phyloP scores from a whole-genome alignment of 768 basidiomycete genomes.

The Rhodotorula babjevae region DNA sequence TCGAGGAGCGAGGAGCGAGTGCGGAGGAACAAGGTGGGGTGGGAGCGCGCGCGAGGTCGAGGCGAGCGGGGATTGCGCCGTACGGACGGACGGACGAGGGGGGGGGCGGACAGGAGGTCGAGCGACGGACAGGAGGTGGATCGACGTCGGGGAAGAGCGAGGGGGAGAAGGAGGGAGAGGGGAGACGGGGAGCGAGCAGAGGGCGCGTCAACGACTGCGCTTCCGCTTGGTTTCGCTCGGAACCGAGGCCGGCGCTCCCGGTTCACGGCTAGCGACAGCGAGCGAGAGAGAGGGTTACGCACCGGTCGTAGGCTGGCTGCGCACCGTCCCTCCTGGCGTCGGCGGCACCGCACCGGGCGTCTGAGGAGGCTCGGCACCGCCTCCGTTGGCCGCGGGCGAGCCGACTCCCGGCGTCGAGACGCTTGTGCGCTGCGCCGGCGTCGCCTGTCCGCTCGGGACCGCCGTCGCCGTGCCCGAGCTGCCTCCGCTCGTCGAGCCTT shows the following conservation, averaged over 20 bases:
- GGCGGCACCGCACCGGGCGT: constrained; percentile 1
- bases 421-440: background rate
- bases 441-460: background rate
- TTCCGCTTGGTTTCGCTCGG: too few species aligned
- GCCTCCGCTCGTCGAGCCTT: background rate
- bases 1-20: background rate
- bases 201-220: background rate
- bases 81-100: too few species aligned
- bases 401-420: constrained; percentile 4
- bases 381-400: too few species aligned
- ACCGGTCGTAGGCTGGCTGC: constrained; percentile 26
- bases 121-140: too few species aligned
- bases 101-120: too few species aligned
- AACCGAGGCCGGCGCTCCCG: background rate
- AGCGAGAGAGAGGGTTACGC: background rate
- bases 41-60: too few species aligned
- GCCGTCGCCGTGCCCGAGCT: background rate
- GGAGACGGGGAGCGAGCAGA: too few species aligned
- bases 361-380: background rate
- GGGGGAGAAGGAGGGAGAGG: background rate
- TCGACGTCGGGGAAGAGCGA: too few species aligned
- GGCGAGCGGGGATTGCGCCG: background rate
- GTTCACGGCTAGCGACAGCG: background rate
- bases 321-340: background rate
- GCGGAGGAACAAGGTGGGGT: background rate